These are phyloP conservation scores for Kodamaea sagamina DNA, from an alignment of 805 yeast species.

Conservation along the genomic window DNA sequence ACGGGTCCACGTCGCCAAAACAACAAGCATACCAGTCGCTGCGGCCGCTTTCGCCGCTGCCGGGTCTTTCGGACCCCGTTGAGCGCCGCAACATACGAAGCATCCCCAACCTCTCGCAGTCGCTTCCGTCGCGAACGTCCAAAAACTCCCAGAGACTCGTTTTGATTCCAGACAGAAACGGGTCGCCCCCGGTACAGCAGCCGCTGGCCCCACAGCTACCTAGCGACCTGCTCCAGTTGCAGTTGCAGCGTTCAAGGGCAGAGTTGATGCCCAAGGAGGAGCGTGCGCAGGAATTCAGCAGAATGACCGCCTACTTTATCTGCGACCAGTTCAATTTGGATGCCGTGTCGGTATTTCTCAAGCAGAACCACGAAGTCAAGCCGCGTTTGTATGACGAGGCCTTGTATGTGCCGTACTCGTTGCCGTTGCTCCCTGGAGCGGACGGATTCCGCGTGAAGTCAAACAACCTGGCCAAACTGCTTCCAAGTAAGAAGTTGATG, in stretches of 20 bases:
- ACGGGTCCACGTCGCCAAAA: conserved; percentile 2
- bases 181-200: conserved; percentile 18
- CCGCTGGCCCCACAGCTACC: conserved; percentile 9
- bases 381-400: conserved; percentile 92
- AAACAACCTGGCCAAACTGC: conserved; percentile 51
- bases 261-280: conserved; percentile 61
- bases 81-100: conserved; percentile 42
- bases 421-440: conserved; percentile 84
- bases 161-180: conserved; percentile 66
- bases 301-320: conserved; percentile 91
- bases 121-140: conserved; percentile 74
- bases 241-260: conserved; percentile 48
- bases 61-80: conserved; percentile 16
- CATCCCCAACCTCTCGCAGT: conserved; percentile 53
- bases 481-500: conserved; percentile 54
- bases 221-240: conserved; percentile 25
- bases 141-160: conserved; percentile 86
- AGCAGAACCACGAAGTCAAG: conserved; percentile 73
- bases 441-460: conserved; percentile 77
- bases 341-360: conserved; percentile 62
- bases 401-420: conserved; percentile 83
- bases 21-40: conserved; percentile 2
- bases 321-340: conserved; percentile 78
- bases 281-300: conserved; percentile 63
- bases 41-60: conserved; percentile 9